Conservation (phyloP, 768 basidiomycete species). For the Russula olivacea region DNA sequence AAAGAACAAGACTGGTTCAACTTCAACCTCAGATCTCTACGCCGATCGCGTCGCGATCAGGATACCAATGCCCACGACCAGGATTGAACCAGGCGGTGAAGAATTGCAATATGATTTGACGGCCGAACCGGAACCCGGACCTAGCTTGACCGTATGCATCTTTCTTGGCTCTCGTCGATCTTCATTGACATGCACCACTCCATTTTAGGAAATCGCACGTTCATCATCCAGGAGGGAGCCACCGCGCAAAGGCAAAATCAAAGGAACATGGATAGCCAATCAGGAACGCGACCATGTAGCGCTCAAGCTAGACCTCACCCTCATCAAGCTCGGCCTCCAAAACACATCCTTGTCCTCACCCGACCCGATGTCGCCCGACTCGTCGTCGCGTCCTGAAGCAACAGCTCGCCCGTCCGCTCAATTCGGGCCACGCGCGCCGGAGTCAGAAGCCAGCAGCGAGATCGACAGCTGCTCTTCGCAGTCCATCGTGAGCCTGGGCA, state of each 20-base stretch:
- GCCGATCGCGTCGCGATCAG: not conserved
- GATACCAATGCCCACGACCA: constrained; percentile 5
- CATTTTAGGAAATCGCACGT: not conserved
- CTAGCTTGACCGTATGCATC: not conserved
- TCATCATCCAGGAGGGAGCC: not conserved
- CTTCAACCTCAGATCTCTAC: constrained; percentile 9
- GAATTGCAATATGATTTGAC: not conserved
- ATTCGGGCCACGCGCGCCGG: not conserved
- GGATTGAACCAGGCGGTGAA: not conserved
- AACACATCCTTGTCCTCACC: constrained; percentile 8
- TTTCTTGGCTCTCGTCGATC: not conserved
- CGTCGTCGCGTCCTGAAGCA: not conserved
- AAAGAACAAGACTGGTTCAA: not conserved
- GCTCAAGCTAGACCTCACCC: constrained; percentile 16
- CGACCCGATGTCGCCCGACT: not conserved
- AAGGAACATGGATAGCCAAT: constrained; percentile 12
- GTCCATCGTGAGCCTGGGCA: constrained; percentile 10
- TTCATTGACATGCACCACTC: not conserved
- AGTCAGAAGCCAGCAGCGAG: not conserved
- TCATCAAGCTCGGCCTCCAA: constrained; percentile 8
- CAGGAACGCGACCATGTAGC: not conserved
- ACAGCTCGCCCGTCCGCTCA: not conserved
- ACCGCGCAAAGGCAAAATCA: not conserved
- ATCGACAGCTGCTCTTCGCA: not conserved
- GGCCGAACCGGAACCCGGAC: not conserved